Base-by-base conservation (phyloP, 108 stramenopile genomes). In the Cyclotella distinguenda region DNA sequence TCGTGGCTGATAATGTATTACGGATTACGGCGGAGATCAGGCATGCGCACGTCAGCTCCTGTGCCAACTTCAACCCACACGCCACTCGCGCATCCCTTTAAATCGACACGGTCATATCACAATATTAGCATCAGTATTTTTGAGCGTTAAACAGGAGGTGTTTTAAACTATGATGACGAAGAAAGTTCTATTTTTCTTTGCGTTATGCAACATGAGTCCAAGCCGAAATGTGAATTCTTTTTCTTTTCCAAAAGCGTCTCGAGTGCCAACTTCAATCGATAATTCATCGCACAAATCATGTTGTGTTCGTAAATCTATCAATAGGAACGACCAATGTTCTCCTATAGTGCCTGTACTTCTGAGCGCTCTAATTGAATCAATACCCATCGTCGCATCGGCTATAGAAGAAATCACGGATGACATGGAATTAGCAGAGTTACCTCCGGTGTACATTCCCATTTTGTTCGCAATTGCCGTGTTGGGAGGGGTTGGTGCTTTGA, bases 401-500 rank as follows among this genome's bases (percentile, higher is more conserved):
- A 75, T 71, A 10, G 71, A 44, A 28, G 61, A 58, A 22, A 27
- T 63, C 11, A 51, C 27, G 7, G 83, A 81, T 54, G 80, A 81
- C 26, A 39, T 82, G 28, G 85, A 83, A 64, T 27, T 87, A 12
- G 77, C 70, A 0, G 78, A 82, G 39, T 57, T 87, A 31, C 86
- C 86, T 9, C 84, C 86, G 13, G 70, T 76, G 10, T 87, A 82
- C 46, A 78, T 89, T 31, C 91, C 91, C 6, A 84, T 83, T 48
- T 34, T 87, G 33, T 89, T 93, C 60, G 88, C 71, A 11, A 71
- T 93, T 51, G 84, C 59, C n/a, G 47, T 93, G 30, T 32, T 93
- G 34, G 85, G 74, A n/a, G 91, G 91, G 40, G 88, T 93, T 10
- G 91, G 88, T 57, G 56, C 85, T 0, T 62, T 93, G 69, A 93